Evolutionary conservation across 1,284 basidiomycete genomes (phyloP), one percentile per base, ranked within the genome.

Genomic region (Malassezia slooffiae): DNA sequence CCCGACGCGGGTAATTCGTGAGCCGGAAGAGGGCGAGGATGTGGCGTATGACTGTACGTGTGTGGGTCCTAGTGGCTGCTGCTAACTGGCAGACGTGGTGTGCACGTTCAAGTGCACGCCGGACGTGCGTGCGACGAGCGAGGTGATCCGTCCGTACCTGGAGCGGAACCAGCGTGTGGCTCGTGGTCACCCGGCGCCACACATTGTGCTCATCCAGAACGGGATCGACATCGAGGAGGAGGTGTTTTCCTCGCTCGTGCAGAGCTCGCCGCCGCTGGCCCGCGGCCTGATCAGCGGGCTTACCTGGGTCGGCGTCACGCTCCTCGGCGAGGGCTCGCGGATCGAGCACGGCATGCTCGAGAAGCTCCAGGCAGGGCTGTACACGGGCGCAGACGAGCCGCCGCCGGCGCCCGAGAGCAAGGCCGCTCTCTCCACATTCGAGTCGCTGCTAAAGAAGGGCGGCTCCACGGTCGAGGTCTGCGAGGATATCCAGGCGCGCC

Each of bases 81-180:
- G 20, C 34, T 12, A 30, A 21, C 8, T 17, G n/a, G 8, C 17
- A 43, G 50, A 43, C 30, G 47, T 83, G 11, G 66, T 85, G 10
- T 69, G 85, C 41, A 75, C 79, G 2, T 82, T 81, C 2, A 86
- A 86, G 62, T 78, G 79, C 4, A 70, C 85, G 3, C 83, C 83
- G 0, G 83, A 86, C 55, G 64, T 82, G 15, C 60, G 71, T 2
- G 75, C 74, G 11, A 83, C 79, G 4, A 71, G 80, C 0, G 64
- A 71, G 11, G 70, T 85, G 11, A 74, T 85, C 13, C 70, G 72
- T 16, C 78, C 81, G 1, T 71, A 81, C 1, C 71, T 85, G 4
- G 46, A 63, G 64, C 57, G 41, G 12, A 72, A 71, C 1, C 22
- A 16, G n/a, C n/a, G n/a, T n/a, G n/a, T n/a, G n/a, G n/a, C 1